phyloP scores from a whole-genome alignment of 305 asterid species.

The Solanum hybrid region DNA sequence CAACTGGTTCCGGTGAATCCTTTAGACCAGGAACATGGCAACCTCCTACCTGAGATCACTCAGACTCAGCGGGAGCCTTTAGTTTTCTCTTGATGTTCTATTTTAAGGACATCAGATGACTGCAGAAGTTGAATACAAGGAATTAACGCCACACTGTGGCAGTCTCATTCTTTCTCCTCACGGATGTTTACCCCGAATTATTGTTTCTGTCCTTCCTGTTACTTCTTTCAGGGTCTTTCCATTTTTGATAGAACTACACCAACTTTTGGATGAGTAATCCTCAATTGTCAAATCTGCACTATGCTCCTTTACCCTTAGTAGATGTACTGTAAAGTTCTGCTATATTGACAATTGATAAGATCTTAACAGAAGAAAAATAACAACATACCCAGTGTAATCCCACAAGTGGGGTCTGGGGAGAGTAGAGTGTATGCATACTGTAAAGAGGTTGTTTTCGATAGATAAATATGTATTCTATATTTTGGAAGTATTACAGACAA shows the following conservation, averaged over 20 bases:
- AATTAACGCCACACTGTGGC: neutral
- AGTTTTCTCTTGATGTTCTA: neutral
- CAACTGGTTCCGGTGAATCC: conserved; percentile 76
- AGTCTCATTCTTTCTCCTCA: neutral
- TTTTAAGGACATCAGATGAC: neutral
- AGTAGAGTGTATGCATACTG: neutral
- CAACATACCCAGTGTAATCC: neutral
- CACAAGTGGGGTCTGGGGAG: neutral
- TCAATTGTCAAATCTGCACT: neutral
- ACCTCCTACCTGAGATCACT: conserved; percentile 59
- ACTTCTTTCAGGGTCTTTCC: neutral
- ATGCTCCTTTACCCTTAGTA: neutral
- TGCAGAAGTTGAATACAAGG: neutral
- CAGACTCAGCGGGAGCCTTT: neutral
- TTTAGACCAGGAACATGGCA: conserved; percentile 94
- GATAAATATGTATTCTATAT: neutral
- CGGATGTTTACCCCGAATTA: neutral
- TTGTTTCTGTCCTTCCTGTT: neutral
- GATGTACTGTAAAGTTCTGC: neutral
- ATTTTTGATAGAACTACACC: neutral
- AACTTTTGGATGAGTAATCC: neutral
- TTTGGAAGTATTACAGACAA: neutral
- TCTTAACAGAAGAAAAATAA: neutral
- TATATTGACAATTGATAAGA: neutral
- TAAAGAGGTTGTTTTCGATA: neutral